These are phyloP conservation scores for Barnettozyma californica DNA, from an alignment of 805 yeast genomes.

Conservation along the genomic window DNA sequence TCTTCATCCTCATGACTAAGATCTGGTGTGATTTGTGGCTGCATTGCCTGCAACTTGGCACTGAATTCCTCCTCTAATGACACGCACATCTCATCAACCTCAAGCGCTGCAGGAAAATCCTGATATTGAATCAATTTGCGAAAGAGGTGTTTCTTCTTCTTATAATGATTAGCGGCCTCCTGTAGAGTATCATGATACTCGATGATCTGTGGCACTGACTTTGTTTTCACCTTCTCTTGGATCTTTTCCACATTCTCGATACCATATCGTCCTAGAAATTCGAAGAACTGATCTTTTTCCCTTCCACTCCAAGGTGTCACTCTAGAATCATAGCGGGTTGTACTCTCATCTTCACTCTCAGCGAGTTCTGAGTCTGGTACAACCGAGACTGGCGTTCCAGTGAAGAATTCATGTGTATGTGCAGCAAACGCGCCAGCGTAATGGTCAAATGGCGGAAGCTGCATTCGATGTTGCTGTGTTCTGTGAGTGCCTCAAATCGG, in stretches of 20 bases:
- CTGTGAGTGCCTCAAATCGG: too few relatives aligned
- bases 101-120: conserved; percentile 48
- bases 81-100: conserved; percentile 40
- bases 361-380: background rate
- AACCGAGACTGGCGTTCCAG: background rate
- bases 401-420: conserved; percentile 6
- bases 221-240: conserved; percentile 32
- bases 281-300: conserved; percentile 51
- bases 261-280: conserved; percentile 42
- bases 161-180: conserved; percentile 24
- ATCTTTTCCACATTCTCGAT: conserved; percentile 43
- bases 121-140: conserved; percentile 31
- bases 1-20: too few relatives aligned
- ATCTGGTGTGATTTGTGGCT: background rate
- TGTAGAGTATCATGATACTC: conserved; percentile 39
- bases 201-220: conserved; percentile 39
- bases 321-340: background rate
- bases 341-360: background rate
- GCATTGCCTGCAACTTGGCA: background rate
- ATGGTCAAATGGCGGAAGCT: background rate
- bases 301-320: conserved; percentile 40
- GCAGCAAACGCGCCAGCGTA: conserved; percentile 4
- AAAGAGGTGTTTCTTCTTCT: conserved; percentile 16
- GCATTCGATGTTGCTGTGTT: background rate
- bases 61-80: conserved; percentile 40